phyloP scores from a whole-genome alignment of 1,284 basidiomycete species.

The Violaceomyces palustris region DNA sequence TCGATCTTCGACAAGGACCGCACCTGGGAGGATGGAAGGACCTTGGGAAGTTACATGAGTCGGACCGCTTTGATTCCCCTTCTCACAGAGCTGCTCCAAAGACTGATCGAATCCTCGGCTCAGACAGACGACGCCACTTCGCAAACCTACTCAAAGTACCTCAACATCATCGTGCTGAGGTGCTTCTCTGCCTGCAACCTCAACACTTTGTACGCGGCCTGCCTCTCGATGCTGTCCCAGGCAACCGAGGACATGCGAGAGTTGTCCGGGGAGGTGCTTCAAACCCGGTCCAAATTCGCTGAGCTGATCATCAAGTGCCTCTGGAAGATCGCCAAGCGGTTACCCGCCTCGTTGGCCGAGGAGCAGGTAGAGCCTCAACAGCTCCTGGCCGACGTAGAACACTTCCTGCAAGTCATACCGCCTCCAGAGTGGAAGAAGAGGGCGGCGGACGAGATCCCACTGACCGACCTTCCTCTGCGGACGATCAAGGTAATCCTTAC shows the following conservation, averaged over 20 bases:
- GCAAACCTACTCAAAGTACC: constrained; percentile 82
- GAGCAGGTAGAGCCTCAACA: constrained; percentile 76
- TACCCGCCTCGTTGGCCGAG: constrained; percentile 82
- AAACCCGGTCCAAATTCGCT: constrained; percentile 69
- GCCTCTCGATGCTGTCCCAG: constrained; percentile 77
- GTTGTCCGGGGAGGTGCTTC: constrained; percentile 47
- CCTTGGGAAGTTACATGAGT: constrained; percentile 37
- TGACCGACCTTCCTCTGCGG: constrained; percentile 92
- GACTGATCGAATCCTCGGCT: constrained; percentile 69
- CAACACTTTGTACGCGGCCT: constrained; percentile 81
- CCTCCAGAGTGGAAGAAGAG: constrained; percentile 93
- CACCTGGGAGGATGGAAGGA: constrained; percentile 29
- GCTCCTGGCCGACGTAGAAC: constrained; percentile 87
- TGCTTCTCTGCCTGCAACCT: constrained; percentile 84
- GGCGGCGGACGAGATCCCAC: constrained; percentile 80
- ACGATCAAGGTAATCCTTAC: constrained; percentile 69
- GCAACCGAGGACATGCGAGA: constrained; percentile 80
- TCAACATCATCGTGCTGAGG: constrained; percentile 95
- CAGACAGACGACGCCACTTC: constrained; percentile 46
- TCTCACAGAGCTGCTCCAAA: constrained; percentile 78
- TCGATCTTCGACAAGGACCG: constrained; percentile 36
- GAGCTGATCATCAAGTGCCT: constrained; percentile 96
- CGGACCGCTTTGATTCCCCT: constrained; percentile 31
- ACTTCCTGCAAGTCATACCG: constrained; percentile 85
- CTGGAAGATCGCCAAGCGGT: constrained; percentile 93